Base-by-base conservation (phyloP, 1,284 basidiomycete species). In the Stygiomarasmius scandens region DNA sequence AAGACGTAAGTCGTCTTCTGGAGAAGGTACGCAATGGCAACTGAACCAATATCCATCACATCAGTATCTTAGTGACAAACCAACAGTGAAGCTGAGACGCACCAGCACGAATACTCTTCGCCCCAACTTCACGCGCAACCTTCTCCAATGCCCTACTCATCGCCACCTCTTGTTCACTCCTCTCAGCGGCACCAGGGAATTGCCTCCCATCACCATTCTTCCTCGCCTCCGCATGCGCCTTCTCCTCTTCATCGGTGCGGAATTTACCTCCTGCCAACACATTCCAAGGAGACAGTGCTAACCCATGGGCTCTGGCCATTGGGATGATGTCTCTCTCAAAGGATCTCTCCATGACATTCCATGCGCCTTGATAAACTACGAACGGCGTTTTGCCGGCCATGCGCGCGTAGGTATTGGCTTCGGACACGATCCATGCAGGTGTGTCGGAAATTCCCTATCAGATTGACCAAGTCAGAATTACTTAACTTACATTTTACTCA, bases 251-350 rank as follows among this genome's bases (percentile, higher is more conserved):
- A 45, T 74, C 70, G 1, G 68, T 68, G 24, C 70, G 67, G 38
- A 81, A 65, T 20, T 69, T 71, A 1, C 75, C 74, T 2, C 67
- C 64, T 0, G 66, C 77, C 1, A 82, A 63, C 0, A 74, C 73
- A 25, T 77, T 63, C 55, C 55, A 56, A 19, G 55, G 55, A n/a
- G 55, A 49, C 9, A 56, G 49, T 10, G 55, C 55, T 5, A 81
- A 69, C 3, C 72, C 58, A 27, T 55, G 52, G 53, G 51, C 27
- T 11, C 74, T 70, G 9, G 70, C 72, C 81, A 84, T 83, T 1
- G 80, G 81, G 29, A 84, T 72, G 52, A 84, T 81, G 6, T 84
- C 82, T 5, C 80, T 68, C 69, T 83, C 81, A 50, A 82, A 74
- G 38, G 75, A 73, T n/a, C 81, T 74, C 10, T 68, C 48, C 54